These are phyloP conservation scores for Alternaria viburni DNA, from an alignment of 2,329 filamentous ascomycete genomes.

Conservation along the genomic window DNA sequence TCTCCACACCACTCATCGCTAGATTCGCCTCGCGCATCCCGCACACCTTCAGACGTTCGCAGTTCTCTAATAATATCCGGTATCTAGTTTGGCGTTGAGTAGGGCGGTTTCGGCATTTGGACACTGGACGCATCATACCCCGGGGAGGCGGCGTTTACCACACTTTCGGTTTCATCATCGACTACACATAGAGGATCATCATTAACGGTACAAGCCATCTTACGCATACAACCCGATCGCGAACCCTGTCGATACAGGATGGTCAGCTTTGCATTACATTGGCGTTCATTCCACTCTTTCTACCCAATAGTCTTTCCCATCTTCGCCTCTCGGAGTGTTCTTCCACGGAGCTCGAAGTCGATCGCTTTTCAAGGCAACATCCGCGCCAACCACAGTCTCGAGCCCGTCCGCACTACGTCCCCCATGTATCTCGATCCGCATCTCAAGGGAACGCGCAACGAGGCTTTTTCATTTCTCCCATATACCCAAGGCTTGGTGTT, in stretches of 20 bases:
- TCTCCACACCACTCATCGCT: slow-evolving; percentile 36
- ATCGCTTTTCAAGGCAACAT: neutral
- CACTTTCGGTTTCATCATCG: slow-evolving; percentile 11
- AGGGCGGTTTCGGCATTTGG: slow-evolving; percentile 21
- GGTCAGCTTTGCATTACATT: slow-evolving; percentile 24
- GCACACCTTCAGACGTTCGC: slow-evolving; percentile 17
- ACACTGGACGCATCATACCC: slow-evolving; percentile 43
- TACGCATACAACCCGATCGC: slow-evolving; percentile 19
- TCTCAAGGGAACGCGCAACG: neutral
- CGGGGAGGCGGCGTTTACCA: slow-evolving; percentile 37
- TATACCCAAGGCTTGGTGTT: slow-evolving; percentile 1
- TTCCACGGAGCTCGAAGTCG: neutral
- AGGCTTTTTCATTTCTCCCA: neutral
- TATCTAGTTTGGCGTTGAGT: slow-evolving; percentile 23
- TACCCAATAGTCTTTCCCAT: neutral
- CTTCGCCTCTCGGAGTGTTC: slow-evolving; percentile 5
- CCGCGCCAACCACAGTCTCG: neutral
- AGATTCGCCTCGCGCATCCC: slow-evolving; percentile 32
- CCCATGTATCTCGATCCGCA: neutral
- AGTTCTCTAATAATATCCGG: slow-evolving; percentile 10
- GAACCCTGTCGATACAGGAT: slow-evolving; percentile 14
- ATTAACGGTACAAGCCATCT: slow-evolving; percentile 15
- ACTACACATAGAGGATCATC: slow-evolving; percentile 17
- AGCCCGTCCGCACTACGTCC: neutral
- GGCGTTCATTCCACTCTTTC: slow-evolving; percentile 10